These are phyloP conservation scores for Trichoderma lentiforme DNA, from an alignment of 2,329 filamentous ascomycete genomes.

Conservation along the genomic window DNA sequence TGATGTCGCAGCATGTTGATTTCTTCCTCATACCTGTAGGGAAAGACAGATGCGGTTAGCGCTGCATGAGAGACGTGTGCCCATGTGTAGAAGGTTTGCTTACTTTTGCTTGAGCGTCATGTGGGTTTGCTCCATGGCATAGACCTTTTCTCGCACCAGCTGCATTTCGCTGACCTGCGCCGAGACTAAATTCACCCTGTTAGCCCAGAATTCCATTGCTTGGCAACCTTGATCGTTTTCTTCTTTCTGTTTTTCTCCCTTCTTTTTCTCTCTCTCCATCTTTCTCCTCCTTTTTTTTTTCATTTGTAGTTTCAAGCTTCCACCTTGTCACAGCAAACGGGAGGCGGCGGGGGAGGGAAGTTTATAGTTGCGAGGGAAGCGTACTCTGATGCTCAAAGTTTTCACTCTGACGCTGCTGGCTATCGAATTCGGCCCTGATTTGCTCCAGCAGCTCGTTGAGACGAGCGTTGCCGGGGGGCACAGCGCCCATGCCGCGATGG, in stretches of 20 bases:
- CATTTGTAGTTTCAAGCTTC: background rate
- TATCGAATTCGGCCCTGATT: slow-evolving; percentile 87
- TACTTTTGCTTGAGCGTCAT: slow-evolving; percentile 89
- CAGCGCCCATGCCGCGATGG: slow-evolving; percentile 77
- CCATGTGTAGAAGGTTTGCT: slow-evolving; percentile 31
- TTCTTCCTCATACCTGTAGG: slow-evolving; percentile 83
- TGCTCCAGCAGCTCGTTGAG: slow-evolving; percentile 90
- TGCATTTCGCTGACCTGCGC: slow-evolving; percentile 94
- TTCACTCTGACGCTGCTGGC: slow-evolving; percentile 73
- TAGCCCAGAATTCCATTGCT: slow-evolving; percentile 21
- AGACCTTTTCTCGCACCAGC: slow-evolving; percentile 89
- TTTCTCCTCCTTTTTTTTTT: background rate
- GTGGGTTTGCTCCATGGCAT: slow-evolving; percentile 86
- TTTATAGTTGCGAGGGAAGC: slow-evolving; percentile 36
- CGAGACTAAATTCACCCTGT: slow-evolving; percentile 58
- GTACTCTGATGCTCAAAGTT: slow-evolving; percentile 92
- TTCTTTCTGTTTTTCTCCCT: background rate
- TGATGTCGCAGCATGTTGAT: slow-evolving; percentile 82
- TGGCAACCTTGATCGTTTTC: background rate
- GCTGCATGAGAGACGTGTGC: background rate
- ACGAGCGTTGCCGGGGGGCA: slow-evolving; percentile 61
- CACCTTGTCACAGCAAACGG: background rate
- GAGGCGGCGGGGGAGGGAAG: background rate
- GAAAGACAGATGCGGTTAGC: slow-evolving; percentile 15
- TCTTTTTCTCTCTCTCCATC: background rate